Conservation (phyloP, 1,284 basidiomycete genomes). For the Irpex sp. region DNA sequence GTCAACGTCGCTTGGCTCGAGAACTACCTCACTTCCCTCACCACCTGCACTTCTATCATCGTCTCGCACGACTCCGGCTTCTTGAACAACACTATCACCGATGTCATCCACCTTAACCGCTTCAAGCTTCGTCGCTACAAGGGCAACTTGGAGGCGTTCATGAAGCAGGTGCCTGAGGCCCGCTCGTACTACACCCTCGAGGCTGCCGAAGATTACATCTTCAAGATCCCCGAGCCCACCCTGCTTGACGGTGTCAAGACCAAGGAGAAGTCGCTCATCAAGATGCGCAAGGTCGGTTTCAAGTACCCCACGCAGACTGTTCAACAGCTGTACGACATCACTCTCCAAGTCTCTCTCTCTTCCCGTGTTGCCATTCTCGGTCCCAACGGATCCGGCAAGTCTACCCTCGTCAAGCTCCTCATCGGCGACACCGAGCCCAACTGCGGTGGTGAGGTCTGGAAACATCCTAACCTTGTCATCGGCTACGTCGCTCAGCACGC, state of each 20-base stretch:
- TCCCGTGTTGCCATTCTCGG: slow-evolving; percentile 97
- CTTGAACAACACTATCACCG: slow-evolving; percentile 98
- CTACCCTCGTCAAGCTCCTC: slow-evolving; percentile 97
- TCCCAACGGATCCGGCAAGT: slow-evolving; percentile 98
- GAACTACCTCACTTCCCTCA: slow-evolving; percentile 88
- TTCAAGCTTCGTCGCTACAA: slow-evolving; percentile 98
- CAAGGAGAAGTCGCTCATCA: slow-evolving; percentile 95
- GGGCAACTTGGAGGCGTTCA: slow-evolving; percentile 96
- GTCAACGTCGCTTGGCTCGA: slow-evolving; percentile 97
- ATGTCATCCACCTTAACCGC: slow-evolving; percentile 98
- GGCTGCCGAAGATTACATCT: slow-evolving; percentile 93
- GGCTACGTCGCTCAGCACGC: slow-evolving; percentile 99
- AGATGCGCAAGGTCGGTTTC: slow-evolving; percentile 98
- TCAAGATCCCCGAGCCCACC: slow-evolving; percentile 94
- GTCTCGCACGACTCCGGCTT: slow-evolving; percentile 99
- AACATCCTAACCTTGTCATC: slow-evolving; percentile 98
- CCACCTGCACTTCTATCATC: slow-evolving; percentile 92
- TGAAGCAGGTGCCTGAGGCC: slow-evolving; percentile 93
- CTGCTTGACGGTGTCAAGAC: slow-evolving; percentile 99
- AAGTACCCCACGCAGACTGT: slow-evolving; percentile 86
- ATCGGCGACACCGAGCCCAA: slow-evolving; percentile 97
- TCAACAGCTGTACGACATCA: slow-evolving; percentile 93
- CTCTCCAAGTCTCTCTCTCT: slow-evolving; percentile 93
- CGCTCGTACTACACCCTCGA: slow-evolving; percentile 97
- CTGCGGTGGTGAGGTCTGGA: slow-evolving; percentile 96